phyloP scores from a whole-genome alignment of 148 eudicot species.

The Gaultheria prostrata region DNA sequence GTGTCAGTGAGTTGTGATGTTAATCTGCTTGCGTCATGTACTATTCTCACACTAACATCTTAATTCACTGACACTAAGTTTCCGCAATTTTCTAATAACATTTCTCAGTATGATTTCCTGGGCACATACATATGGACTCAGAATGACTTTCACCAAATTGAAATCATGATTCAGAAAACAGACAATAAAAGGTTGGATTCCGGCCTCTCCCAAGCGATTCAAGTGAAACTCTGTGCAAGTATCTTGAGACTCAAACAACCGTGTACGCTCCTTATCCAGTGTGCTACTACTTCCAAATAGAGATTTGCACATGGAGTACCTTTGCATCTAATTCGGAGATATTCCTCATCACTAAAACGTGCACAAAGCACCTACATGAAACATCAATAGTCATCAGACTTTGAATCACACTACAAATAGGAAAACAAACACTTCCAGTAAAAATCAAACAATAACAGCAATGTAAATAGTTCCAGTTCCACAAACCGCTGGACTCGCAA shows the following conservation, averaged over 20 bases:
- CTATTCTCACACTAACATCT: no score
- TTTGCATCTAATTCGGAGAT: conserved; percentile 67
- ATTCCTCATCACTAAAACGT: conserved; percentile 83
- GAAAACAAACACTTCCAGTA: conserved; percentile 6
- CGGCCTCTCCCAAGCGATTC: not conserved
- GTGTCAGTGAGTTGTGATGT: no score
- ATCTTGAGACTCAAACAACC: not conserved
- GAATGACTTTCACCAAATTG: not conserved
- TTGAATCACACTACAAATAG: not conserved
- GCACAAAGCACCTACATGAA: conserved; percentile 71
- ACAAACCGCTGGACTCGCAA: conserved; percentile 66
- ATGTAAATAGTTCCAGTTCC: conserved; percentile 11
- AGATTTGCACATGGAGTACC: conserved; percentile 38
- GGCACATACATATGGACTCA: not conserved
- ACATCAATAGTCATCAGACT: not conserved
- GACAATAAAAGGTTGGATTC: not conserved
- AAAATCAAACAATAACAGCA: conserved; percentile 2
- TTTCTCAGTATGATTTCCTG: not conserved
- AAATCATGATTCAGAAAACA: not conserved
- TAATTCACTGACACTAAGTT: no score
- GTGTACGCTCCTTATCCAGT: not conserved
- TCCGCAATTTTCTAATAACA: not conserved
- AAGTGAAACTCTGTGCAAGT: not conserved
- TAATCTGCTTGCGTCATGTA: no score
- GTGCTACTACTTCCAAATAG: not conserved